Percentiles rank a stretch among this genome's conserved stretches.
phyloP scores from a whole-genome alignment of 1,284 basidiomycete species.

The Moniliophthora roreri region DNA sequence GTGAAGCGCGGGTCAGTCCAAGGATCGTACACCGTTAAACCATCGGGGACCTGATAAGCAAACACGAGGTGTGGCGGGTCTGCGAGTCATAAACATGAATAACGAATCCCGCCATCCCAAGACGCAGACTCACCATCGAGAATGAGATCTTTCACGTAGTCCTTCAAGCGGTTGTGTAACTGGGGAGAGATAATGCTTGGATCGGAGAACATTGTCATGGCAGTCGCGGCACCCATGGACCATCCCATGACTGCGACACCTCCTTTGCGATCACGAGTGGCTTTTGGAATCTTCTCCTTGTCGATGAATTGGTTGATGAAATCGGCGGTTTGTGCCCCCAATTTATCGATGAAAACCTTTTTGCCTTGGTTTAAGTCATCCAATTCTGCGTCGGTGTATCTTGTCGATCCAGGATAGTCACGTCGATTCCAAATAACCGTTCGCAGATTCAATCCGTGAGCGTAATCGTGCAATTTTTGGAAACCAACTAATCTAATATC shows the following conservation, averaged over 20 bases:
- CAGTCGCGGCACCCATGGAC: conserved; percentile 28
- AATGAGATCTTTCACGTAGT: conserved; percentile 27
- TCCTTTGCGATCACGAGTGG: conserved; percentile 22
- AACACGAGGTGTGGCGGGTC: conserved; percentile 30
- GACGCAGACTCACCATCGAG: conserved; percentile 25
- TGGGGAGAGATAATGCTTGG: conserved; percentile 19
- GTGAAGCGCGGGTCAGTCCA: conserved; percentile 19
- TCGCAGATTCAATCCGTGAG: conserved; percentile 25
- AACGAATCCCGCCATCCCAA: not conserved
- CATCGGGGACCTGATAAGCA: conserved; percentile 21
- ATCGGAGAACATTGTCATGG: conserved; percentile 26
- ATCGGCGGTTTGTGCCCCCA: conserved; percentile 21
- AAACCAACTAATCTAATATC: conserved; percentile 23
- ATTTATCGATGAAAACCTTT: conserved; percentile 25
- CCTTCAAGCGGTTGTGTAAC: conserved; percentile 22
- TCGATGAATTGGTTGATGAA: conserved; percentile 28
- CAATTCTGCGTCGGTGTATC: conserved; percentile 30
- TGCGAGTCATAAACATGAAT: conserved; percentile 9
- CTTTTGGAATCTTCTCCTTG: conserved; percentile 23
- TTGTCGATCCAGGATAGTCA: conserved; percentile 32
- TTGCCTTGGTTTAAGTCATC: conserved; percentile 24
- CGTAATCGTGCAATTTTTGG: conserved; percentile 21
- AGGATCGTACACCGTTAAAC: conserved; percentile 17
- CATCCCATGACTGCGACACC: conserved; percentile 34
- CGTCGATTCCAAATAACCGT: conserved; percentile 29